Evolutionary conservation across 768 basidiomycete species (phyloP), one percentile per base, ranked within the genome.

Genomic region (Lactarius quietus): DNA sequence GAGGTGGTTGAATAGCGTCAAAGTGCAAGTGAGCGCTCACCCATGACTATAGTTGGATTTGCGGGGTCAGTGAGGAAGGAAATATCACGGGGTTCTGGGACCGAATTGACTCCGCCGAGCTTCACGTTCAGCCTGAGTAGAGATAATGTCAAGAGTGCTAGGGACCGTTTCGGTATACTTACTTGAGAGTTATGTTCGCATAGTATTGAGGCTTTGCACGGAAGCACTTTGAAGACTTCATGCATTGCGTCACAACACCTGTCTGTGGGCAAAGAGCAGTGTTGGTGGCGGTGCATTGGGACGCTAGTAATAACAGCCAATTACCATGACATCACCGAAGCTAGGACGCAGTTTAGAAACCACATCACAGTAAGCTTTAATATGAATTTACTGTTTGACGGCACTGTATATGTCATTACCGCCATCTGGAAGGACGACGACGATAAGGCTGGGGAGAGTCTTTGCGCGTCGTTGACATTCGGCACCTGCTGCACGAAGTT

Each of bases 121-220:
- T 93, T 93, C 23, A 91, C 91, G 66, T 93, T 93, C 69, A 93
- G 81, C 73, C 90, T 93, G 65, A 28, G 26, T 28, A 26, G 4
- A 20, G 41, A 59, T 62, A 64, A 29, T 26, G 63, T 65, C 38
- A 57, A 36, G 62, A 6, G 7, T 29, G 17, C 57, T 31, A 33
- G 29, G 10, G 43, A 62, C 17, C 29, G 18, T 26, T 28, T 39
- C 33, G 52, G 41, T 28, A 10, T 14, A 75, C 86, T 69, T 61
- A 90, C 90, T 93, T 93, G 36, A 93, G 74, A 69, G 84, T 86
- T 7, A 92, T 87, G 66, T 93, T 93, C 0, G 91, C 91, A 65
- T 81, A 93, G 70, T 92, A 93, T 68, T 93, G 92, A 0, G 83
- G 75, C 65, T 86, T 91, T 0, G 88, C 90, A 5, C 82, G 77